Conservation (phyloP, 2,329 filamentous ascomycete genomes). For the Sporothrix brunneoviolacea region DNA sequence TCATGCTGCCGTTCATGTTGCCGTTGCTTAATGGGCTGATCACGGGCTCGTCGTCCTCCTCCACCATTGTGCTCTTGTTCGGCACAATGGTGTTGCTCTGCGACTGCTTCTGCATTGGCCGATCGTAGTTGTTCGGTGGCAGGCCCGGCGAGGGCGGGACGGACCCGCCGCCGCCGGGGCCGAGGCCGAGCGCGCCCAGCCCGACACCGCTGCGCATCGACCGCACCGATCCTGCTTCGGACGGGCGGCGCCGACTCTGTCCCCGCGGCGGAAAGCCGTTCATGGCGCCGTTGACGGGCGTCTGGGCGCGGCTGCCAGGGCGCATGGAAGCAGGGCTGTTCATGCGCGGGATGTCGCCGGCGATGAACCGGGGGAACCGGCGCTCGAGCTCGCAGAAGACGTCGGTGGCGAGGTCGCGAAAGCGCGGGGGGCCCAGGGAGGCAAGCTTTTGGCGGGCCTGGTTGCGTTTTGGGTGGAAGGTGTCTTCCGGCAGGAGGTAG, state of each 20-base stretch:
- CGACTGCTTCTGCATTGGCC: constrained; percentile 80
- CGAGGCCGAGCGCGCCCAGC: constrained; percentile 18
- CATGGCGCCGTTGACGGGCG: constrained; percentile 51
- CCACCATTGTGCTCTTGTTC: constrained; percentile 95
- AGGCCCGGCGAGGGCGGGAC: constrained; percentile 55
- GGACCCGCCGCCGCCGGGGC: constrained; percentile 17
- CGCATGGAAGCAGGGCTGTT: constrained; percentile 63
- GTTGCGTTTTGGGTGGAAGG: constrained; percentile 94
- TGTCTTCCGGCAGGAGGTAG: constrained; percentile 75
- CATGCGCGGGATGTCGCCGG: constrained; percentile 59
- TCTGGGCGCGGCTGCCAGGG: constrained; percentile 53
- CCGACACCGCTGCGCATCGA: constrained; percentile 29
- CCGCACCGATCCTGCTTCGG: constrained; percentile 56
- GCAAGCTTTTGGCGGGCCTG: constrained; percentile 94
- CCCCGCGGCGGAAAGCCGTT: constrained; percentile 41
- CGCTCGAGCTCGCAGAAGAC: constrained; percentile 93
- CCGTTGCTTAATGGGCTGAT: constrained; percentile 20
- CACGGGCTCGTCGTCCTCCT: constrained; percentile 71
- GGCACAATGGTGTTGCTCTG: constrained; percentile 95
- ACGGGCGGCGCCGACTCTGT: constrained; percentile 49
- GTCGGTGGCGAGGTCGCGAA: constrained; percentile 88
- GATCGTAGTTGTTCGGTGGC: constrained; percentile 58
- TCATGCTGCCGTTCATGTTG: constrained; percentile 19
- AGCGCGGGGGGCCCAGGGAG: constrained; percentile 77
- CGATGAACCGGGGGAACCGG: constrained; percentile 75